Percentiles rank a stretch among this genome's conserved stretches.
These are phyloP conservation scores for Sesbania bispinosa DNA, from an alignment of 306 rosid species.

Conservation along the genomic window DNA sequence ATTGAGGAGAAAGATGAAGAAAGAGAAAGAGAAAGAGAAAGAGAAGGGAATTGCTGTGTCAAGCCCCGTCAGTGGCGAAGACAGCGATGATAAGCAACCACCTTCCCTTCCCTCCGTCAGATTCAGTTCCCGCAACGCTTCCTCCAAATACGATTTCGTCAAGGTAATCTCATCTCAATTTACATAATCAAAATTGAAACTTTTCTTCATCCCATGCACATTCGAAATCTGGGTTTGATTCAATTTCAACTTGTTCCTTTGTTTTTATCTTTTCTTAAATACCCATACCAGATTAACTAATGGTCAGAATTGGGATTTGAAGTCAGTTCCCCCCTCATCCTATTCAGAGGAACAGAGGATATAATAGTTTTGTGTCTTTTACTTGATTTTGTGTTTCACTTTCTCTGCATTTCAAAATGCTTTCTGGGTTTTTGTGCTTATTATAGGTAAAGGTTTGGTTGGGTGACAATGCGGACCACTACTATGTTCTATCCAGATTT, in stretches of 20 bases:
- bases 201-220: background rate
- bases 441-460: slow-evolving; percentile 90
- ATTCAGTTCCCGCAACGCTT: slow-evolving; percentile 71
- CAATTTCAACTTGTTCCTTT: background rate
- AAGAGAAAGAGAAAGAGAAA: slow-evolving; percentile 37
- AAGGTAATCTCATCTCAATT: slow-evolving; percentile 48
- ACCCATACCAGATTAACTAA: background rate
- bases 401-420: background rate
- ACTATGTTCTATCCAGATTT: slow-evolving; percentile 90
- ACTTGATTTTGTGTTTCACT: background rate
- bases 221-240: background rate
- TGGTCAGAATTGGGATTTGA: background rate
- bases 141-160: slow-evolving; percentile 96
- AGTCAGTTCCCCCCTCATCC: too few relatives aligned
- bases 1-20: background rate
- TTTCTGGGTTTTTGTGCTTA: background rate
- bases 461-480: slow-evolving; percentile 96
- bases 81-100: slow-evolving; percentile 35
- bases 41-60: slow-evolving; percentile 38
- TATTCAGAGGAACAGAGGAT: background rate
- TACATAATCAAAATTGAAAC: background rate
- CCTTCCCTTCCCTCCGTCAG: slow-evolving; percentile 44
- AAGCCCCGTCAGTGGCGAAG: slow-evolving; percentile 40
- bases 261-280: background rate
- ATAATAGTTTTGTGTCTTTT: background rate